Evolutionary conservation across 371 early-diverging fungal species (phyloP).

Genomic region (Mortierella sp.): DNA sequence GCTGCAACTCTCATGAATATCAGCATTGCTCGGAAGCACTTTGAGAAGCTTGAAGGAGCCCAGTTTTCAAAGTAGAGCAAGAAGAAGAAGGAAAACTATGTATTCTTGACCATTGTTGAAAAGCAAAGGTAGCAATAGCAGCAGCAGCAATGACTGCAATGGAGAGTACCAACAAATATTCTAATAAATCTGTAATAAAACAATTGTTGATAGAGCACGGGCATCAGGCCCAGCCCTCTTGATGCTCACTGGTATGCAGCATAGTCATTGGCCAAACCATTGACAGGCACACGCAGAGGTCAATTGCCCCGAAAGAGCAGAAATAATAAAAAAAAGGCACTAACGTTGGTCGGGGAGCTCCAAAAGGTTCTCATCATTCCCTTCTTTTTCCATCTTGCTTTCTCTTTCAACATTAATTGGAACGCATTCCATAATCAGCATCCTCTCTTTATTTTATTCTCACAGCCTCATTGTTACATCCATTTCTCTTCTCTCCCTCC

Average conservation of each 20-base stretch:
- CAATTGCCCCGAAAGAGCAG: neutral
- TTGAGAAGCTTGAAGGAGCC: slow-evolving; percentile 83
- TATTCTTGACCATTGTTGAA: neutral
- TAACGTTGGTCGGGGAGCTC: too few relatives aligned
- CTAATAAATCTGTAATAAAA: neutral
- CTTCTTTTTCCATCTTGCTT: neutral
- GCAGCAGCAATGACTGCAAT: neutral
- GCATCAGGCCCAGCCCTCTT: slow-evolving; percentile 4
- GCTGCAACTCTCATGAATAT: slow-evolving; percentile 90
- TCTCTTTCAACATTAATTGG: too few relatives aligned
- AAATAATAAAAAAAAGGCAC: neutral
- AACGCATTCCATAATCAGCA: too few relatives aligned
- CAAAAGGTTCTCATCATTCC: neutral
- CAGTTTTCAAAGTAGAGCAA: slow-evolving; percentile 54
- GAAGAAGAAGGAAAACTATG: neutral
- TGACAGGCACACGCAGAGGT: neutral
- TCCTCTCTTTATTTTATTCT: neutral
- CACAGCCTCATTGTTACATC: neutral
- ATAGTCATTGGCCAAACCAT: neutral
- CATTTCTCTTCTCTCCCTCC: neutral
- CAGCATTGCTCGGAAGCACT: slow-evolving; percentile 86
- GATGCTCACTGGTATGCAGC: neutral
- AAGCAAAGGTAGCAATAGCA: neutral
- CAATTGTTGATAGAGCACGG: neutral
- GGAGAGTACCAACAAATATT: neutral